Conservation (phyloP, 2,329 filamentous ascomycete genomes). For the Ceratocystis albifundus region DNA sequence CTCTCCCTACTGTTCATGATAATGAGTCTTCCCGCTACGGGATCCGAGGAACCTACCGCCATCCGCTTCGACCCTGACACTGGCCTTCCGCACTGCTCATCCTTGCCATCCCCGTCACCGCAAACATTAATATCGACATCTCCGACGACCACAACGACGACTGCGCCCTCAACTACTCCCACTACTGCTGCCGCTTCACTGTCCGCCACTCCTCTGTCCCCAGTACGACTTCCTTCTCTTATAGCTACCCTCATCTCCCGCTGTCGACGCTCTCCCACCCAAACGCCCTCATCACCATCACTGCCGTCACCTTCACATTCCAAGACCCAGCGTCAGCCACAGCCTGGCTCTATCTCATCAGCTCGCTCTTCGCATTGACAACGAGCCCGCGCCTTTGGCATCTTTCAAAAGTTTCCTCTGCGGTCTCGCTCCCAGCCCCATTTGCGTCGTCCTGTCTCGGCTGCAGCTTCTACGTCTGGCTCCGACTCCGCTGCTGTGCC, state of each 20-base stretch:
- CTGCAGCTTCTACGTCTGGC: not conserved
- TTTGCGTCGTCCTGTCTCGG: constrained; percentile 2
- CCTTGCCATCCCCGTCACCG: not conserved
- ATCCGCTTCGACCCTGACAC: constrained; percentile 2
- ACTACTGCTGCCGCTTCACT: not conserved
- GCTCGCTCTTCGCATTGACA: constrained; percentile 19
- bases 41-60: constrained; percentile 13
- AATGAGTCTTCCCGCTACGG: constrained; percentile 20
- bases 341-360: not conserved
- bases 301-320: not conserved
- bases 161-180: not conserved
- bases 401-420: constrained; percentile 20
- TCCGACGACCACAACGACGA: not conserved
- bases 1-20: constrained; percentile 8
- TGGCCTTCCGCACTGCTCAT: constrained; percentile 5
- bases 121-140: not conserved
- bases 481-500: not conserved
- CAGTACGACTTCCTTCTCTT: constrained; percentile 13
- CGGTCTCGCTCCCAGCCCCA: constrained; percentile 17
- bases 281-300: not conserved
- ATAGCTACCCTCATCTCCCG: constrained; percentile 17
- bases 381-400: constrained; percentile 22
- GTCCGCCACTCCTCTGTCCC: not conserved
- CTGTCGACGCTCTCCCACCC: constrained; percentile 15
- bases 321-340: no score